Evolutionary conservation across 169 alveolate genomes (phyloP).

Genomic region (Eimeria sp.): DNA sequence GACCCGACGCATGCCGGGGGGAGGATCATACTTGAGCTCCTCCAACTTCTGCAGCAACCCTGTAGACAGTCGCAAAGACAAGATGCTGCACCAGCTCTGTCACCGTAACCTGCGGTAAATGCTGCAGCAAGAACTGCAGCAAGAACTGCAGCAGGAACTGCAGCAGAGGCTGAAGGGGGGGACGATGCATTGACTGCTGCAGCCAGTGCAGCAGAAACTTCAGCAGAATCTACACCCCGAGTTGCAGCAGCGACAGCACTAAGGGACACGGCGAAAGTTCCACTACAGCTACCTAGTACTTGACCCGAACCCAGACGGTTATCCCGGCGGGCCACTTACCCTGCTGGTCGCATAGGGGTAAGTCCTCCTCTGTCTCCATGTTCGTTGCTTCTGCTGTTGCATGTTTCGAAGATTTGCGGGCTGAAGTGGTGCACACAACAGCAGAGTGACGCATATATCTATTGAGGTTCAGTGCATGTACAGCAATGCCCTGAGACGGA

Average conservation of each 20-base stretch:
- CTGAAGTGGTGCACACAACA: not conserved
- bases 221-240: not conserved
- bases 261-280: not conserved
- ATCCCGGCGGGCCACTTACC: not conserved
- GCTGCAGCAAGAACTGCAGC: slow-evolving; percentile 22
- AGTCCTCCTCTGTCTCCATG: not conserved
- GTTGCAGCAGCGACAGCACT: not conserved
- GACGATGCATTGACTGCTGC: not conserved
- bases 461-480: not conserved
- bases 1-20: slow-evolving; percentile 79
- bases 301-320: not conserved
- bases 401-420: not conserved
- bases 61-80: not conserved
- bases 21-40: slow-evolving; percentile 77
- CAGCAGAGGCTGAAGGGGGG: not conserved
- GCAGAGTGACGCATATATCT: too few relatives aligned
- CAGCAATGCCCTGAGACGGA: too few relatives aligned
- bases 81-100: not conserved
- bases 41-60: slow-evolving; percentile 73
- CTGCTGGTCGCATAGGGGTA: not conserved
- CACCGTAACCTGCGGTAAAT: not conserved
- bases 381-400: slow-evolving; percentile 3
- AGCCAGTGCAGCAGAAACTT: not conserved
- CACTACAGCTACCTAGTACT: not conserved
- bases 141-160: not conserved